Evolutionary conservation across 2,329 filamentous ascomycete genomes (phyloP).

Genomic region (Pseudocercospora eumusae): DNA sequence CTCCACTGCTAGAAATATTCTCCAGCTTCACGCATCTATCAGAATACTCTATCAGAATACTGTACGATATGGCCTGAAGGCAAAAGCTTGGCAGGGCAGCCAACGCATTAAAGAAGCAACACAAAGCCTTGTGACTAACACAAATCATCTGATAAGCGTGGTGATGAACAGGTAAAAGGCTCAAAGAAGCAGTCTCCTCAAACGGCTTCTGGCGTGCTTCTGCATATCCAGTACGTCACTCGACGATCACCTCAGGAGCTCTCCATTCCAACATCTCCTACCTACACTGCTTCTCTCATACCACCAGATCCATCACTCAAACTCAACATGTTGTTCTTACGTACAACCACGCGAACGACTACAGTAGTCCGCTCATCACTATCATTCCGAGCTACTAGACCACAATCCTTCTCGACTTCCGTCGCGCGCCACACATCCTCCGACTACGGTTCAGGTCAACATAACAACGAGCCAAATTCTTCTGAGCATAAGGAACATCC

Average conservation of each 20-base stretch:
- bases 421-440: constrained; percentile 2
- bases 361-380: too few relatives aligned
- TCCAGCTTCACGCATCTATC: neutral
- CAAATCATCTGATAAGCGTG: neutral
- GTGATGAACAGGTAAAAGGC: constrained; percentile 1
- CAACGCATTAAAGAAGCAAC: neutral
- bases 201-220: constrained; percentile 2
- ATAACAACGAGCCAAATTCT: constrained; percentile 14
- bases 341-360: constrained; percentile 11
- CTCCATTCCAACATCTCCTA: constrained; percentile 3
- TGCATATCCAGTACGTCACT: constrained; percentile 18
- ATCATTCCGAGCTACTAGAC: too few relatives aligned
- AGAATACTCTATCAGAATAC: too few relatives aligned
- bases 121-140: neutral
- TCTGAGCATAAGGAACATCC: constrained; percentile 22
- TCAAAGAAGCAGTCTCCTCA: constrained; percentile 13
- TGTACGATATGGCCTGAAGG: too few relatives aligned
- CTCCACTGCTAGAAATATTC: neutral
- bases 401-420: constrained; percentile 11
- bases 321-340: constrained; percentile 21
- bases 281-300: neutral
- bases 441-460: constrained; percentile 23
- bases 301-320: too few relatives aligned
- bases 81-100: neutral
- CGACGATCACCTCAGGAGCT: constrained; percentile 13